These are phyloP conservation scores for Cystobasidium slooffiae DNA, from an alignment of 1,284 basidiomycete genomes.

Conservation along the genomic window DNA sequence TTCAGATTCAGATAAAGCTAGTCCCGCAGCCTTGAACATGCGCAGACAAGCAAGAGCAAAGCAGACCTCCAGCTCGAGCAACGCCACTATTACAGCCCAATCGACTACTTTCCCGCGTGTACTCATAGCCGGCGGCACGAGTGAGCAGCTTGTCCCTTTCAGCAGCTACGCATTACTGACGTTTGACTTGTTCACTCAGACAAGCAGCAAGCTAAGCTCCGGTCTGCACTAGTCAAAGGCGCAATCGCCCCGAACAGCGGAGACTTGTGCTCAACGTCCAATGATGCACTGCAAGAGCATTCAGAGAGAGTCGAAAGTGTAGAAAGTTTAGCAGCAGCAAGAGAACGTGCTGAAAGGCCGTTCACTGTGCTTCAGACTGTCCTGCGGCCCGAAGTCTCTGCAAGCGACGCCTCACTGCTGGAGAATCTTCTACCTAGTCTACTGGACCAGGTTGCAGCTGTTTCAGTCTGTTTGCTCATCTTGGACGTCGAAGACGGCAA, in stretches of 20 bases:
- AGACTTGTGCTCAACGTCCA: neutral
- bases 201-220: constrained; percentile 1
- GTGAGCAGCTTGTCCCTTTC: neutral
- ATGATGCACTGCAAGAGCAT: no score
- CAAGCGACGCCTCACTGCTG: neutral
- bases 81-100: neutral
- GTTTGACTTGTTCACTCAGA: neutral
- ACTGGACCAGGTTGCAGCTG: constrained; percentile 24
- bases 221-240: neutral
- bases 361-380: constrained; percentile 13
- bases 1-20: constrained; percentile 8
- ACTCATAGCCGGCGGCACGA: constrained; percentile 24
- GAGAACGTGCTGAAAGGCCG: constrained; percentile 18
- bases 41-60: neutral
- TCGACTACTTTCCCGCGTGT: neutral
- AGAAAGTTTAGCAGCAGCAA: constrained; percentile 2
- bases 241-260: neutral
- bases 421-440: constrained; percentile 17
- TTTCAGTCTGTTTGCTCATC: constrained; percentile 19
- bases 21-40: neutral
- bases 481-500: constrained; percentile 3
- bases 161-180: neutral
- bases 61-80: neutral
- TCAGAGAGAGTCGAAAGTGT: constrained; percentile 1
- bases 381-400: constrained; percentile 10